Base-by-base conservation (phyloP, 164 flowering plant species). In the Hamamelis virginiana region DNA sequence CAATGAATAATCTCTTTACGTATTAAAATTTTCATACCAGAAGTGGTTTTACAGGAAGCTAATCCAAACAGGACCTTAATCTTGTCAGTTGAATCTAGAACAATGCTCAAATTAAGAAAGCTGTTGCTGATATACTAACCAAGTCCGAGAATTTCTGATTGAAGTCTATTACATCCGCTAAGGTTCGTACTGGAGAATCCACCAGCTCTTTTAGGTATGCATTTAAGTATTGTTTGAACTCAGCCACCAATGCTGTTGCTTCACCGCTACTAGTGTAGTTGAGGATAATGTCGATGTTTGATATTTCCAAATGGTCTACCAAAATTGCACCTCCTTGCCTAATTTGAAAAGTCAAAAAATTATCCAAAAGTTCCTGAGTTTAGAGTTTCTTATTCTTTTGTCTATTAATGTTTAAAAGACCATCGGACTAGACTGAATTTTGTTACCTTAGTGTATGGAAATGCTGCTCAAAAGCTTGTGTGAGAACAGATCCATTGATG, bases 151-250 rank as follows among this genome's bases (percentile, higher is more conserved):
- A 46, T 11, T 78, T 82, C n/a, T 66, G 10, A 69, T 87, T 88
- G 82, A 85, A 90, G 59, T 83, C 76, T 11, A 88, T 88, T 3
- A 82, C 57, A 25, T 88, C 91, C 2, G 89, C 81, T 27, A 88
- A 62, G 4, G 89, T 77, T 48, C 84, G 63, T 8, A 91, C 85
- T 0, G 93, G 90, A 45, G 93, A 87, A 28, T n/a, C 25, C 19
- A 75, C 67, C 1, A 91, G 75, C 56, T 78, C 78, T 44, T 78
- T 75, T 3, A 87, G 67, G 73, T 87, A 88, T 1, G 48, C 64
- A 67, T 80, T 81, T 8, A 87, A 38, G 13, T 77, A n/a, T 0
- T 58, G n/a, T 74, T 88, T 88, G 77, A 88, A 87, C 74, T 90
- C 91, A 26, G 88, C 81, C 6, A 69, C 0, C 55, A 80, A 21